These are phyloP conservation scores for Calocybe cyanea DNA, from an alignment of 768 basidiomycete genomes.

Conservation along the genomic window DNA sequence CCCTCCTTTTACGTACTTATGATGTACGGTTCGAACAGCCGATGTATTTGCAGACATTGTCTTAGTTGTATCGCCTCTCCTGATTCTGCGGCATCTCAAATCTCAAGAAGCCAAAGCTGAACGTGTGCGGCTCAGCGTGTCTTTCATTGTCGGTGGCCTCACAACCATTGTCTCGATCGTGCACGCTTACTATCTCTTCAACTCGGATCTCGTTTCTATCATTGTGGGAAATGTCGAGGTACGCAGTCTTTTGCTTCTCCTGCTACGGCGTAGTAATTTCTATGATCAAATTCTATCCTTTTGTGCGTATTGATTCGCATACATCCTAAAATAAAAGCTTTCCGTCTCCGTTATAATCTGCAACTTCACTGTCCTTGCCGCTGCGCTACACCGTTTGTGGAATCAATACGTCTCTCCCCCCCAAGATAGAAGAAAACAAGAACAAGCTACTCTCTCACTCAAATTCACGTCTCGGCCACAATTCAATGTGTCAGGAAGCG, in stretches of 20 bases:
- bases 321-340: neutral
- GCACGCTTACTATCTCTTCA: slow-evolving; percentile 7
- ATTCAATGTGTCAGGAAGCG: too few species aligned
- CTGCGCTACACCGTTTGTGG: neutral
- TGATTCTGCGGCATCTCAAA: slow-evolving; percentile 8
- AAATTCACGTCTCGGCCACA: too few species aligned
- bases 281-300: too few species aligned
- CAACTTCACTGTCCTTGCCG: slow-evolving; percentile 8
- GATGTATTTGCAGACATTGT: slow-evolving; percentile 12
- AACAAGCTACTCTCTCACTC: too few species aligned
- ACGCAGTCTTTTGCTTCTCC: neutral
- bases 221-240: slow-evolving; percentile 6
- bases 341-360: slow-evolving; percentile 11
- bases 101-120: slow-evolving; percentile 1
- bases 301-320: too few species aligned
- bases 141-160: slow-evolving; percentile 6
- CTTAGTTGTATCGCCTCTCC: neutral
- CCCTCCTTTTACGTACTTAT: neutral
- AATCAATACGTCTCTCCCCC: too few species aligned
- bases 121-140: slow-evolving; percentile 4
- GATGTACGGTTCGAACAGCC: too few species aligned
- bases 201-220: neutral
- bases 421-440: too few species aligned
- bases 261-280: neutral
- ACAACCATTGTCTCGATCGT: slow-evolving; percentile 9